These are phyloP conservation scores for Trypanosoma caninum DNA, from an alignment of 208 protist species.

Conservation along the genomic window DNA sequence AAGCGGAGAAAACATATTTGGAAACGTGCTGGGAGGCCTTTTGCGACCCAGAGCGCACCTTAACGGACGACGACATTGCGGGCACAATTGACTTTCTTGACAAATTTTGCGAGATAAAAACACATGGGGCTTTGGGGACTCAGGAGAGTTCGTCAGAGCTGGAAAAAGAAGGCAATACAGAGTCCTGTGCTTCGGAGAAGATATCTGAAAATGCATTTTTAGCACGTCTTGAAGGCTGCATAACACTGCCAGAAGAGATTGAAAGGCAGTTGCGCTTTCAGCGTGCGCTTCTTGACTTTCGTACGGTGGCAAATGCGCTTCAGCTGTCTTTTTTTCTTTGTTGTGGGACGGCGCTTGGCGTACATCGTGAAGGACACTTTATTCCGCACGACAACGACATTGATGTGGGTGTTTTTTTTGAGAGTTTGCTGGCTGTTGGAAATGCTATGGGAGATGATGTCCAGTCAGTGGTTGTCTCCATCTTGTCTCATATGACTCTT, in stretches of 20 bases:
- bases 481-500: slow-evolving; percentile 37
- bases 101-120: slow-evolving; percentile 21
- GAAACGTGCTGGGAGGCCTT: slow-evolving; percentile 22
- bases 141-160: too few relatives aligned
- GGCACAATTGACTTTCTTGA: slow-evolving; percentile 23
- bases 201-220: slow-evolving; percentile 19
- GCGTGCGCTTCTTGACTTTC: slow-evolving; percentile 52
- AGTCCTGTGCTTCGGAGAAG: not conserved
- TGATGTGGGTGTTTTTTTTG: slow-evolving; percentile 76
- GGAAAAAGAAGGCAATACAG: not conserved
- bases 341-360: slow-evolving; percentile 81
- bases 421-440: slow-evolving; percentile 29
- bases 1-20: not conserved
- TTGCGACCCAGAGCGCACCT: slow-evolving; percentile 10
- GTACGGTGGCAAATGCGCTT: slow-evolving; percentile 23
- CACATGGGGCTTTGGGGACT: too few relatives aligned
- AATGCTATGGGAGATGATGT: slow-evolving; percentile 1
- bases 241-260: slow-evolving; percentile 1
- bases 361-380: slow-evolving; percentile 76
- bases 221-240: not conserved
- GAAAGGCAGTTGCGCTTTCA: slow-evolving; percentile 66
- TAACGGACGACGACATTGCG: slow-evolving; percentile 19
- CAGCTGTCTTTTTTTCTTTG: slow-evolving; percentile 69
- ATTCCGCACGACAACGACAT: slow-evolving; percentile 87
- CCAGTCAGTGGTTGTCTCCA: slow-evolving; percentile 22